Base-by-base conservation (phyloP, 805 yeast species). In the Wickerhamiella slavikovae region DNA sequence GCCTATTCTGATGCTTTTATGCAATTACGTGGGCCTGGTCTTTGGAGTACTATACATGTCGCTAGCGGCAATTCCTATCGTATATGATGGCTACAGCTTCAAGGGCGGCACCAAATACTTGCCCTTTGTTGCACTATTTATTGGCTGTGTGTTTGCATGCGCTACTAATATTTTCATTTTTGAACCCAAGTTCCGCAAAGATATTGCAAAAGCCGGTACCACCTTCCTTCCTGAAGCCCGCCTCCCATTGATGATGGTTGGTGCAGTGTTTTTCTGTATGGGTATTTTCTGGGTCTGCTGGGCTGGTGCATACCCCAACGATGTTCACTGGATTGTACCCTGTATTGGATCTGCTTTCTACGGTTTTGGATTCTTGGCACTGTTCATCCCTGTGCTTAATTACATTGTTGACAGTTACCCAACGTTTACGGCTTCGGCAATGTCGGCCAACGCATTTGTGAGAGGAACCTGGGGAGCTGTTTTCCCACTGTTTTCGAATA, bases 251-350 rank as follows among this genome's bases (percentile, higher is more conserved):
- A 68, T 80, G 75, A 64, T 78, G 51, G 51, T 62, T 22, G 83
- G 92, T 19, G 68, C 71, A 14, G 37, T 74, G 29, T 46, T 62
- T 4, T 78, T 82, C 55, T 72, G 85, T 21, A 57, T 69, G 33
- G 94, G 93, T 33, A 57, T 80, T 36, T 60, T 80, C 42, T 78
- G 92, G 93, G 60, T 82, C 47, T 68, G 78, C 35, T 82, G 93
- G 93, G 59, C 83, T 7, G 93, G 93, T 45, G 64, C 67, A 38
- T 82, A 71, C 50, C 51, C 52, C 25, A 27, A 30, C 21, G 71
- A 65, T 27, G 67, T 80, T 24, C 93, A 72, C 45, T 82, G 85
- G 83, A 71, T 70, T 42, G 76, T 67, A 10, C 89, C 89, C 26
- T 64, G 75, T 2, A 52, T 67, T 19, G 68, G 77, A 21, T 73